Evolutionary conservation across 139 green algal species (phyloP).

Genomic region (Eudorina sp.): DNA sequence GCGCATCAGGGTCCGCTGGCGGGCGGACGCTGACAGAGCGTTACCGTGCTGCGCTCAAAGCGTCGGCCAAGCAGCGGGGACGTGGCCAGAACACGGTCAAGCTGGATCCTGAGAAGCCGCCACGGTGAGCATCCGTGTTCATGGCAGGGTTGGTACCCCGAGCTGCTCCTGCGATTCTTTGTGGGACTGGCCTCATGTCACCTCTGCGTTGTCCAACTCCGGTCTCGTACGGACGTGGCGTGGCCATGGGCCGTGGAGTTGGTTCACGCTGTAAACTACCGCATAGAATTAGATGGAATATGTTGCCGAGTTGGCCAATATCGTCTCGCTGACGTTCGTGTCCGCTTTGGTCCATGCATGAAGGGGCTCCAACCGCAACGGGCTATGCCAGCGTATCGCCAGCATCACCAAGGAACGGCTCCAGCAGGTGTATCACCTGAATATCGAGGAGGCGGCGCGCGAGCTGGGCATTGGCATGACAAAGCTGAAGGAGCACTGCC

Average conservation of each 20-base stretch:
- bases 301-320: too few relatives aligned
- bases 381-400: slow-evolving; percentile 41
- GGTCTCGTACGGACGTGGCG: too few relatives aligned
- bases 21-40: slow-evolving; percentile 35
- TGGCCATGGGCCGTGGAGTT: too few relatives aligned
- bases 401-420: slow-evolving; percentile 46
- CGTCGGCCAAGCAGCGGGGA: slow-evolving; percentile 13
- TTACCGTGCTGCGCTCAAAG: slow-evolving; percentile 36
- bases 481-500: slow-evolving; percentile 69
- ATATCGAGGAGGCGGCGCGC: slow-evolving; percentile 62
- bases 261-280: too few relatives aligned
- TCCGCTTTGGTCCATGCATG: background rate
- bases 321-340: too few relatives aligned
- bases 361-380: slow-evolving; percentile 22
- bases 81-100: background rate
- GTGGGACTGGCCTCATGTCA: too few relatives aligned
- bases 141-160: background rate
- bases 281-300: too few relatives aligned
- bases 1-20: background rate
- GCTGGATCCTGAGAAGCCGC: background rate
- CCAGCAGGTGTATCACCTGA: slow-evolving; percentile 59
- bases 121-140: slow-evolving; percentile 17
- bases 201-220: too few relatives aligned
- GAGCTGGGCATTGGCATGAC: slow-evolving; percentile 69
- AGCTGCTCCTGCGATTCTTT: too few relatives aligned